Conservation (phyloP, 768 basidiomycete genomes). For the Suillus luteus region DNA sequence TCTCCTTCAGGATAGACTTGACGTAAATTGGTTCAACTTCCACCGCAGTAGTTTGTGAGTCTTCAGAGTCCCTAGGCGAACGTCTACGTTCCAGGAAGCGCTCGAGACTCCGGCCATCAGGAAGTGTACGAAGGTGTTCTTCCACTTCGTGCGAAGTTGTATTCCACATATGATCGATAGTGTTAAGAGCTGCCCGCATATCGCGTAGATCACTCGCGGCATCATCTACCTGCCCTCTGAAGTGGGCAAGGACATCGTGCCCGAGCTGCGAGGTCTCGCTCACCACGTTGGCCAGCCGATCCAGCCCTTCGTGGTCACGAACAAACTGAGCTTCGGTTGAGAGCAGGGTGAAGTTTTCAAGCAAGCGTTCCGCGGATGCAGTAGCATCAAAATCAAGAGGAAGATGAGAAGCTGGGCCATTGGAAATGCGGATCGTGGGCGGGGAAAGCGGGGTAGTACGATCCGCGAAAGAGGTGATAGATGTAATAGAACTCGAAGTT, state of each 20-base stretch:
- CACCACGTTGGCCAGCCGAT: constrained; percentile 47
- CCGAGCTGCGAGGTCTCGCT: constrained; percentile 50
- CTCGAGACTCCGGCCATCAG: constrained; percentile 14
- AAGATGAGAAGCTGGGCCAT: constrained; percentile 39
- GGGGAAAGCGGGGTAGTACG: constrained; percentile 23
- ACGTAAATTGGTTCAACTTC: constrained; percentile 20
- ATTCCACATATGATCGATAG: constrained; percentile 46
- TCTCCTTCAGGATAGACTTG: constrained; percentile 19
- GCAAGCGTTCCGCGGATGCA: constrained; percentile 45
- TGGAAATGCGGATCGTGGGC: constrained; percentile 23
- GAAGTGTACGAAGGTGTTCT: constrained; percentile 36
- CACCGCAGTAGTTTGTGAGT: constrained; percentile 62
- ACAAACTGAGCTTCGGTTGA: constrained; percentile 44
- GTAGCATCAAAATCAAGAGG: constrained; percentile 48
- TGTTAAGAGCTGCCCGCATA: constrained; percentile 47
- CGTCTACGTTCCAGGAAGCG: constrained; percentile 31
- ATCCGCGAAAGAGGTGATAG: constrained; percentile 50
- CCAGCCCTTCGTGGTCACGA: constrained; percentile 40
- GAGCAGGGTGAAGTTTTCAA: constrained; percentile 56
- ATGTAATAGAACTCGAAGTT: constrained; percentile 43
- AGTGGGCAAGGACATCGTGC: constrained; percentile 48
- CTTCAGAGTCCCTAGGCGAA: constrained; percentile 62
- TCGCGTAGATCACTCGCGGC: constrained; percentile 49
- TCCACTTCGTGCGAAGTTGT: constrained; percentile 46
- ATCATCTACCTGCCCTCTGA: constrained; percentile 56